Percentiles rank a stretch among this genome's conserved stretches.
phyloP scores from a whole-genome alignment of 306 rosid genomes.

The Amphicarpaea edgeworthii region DNA sequence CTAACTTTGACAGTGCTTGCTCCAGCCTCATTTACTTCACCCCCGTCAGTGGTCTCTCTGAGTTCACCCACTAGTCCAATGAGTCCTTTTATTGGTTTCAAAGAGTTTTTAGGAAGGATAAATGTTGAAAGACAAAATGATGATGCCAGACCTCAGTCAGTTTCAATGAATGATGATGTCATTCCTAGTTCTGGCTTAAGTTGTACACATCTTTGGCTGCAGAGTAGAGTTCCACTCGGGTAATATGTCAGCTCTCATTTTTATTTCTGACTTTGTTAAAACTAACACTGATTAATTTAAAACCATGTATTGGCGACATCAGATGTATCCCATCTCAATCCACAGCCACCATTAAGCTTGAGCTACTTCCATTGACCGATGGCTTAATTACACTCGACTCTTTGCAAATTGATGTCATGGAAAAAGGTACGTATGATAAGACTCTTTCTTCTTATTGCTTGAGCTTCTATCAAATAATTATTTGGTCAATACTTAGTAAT shows the following conservation, averaged over 20 bases:
- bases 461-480: slow-evolving; percentile 11
- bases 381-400: slow-evolving; percentile 94
- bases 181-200: slow-evolving; percentile 77
- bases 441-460: slow-evolving; percentile 34
- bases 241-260: slow-evolving; percentile 46
- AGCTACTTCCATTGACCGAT: slow-evolving; percentile 95
- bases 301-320: slow-evolving; percentile 49
- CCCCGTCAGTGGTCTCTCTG: slow-evolving; percentile 85
- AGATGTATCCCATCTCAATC: slow-evolving; percentile 95
- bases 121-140: slow-evolving; percentile 60
- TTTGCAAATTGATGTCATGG: slow-evolving; percentile 90
- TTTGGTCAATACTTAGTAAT: slow-evolving; percentile 35
- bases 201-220: slow-evolving; percentile 96
- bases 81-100: slow-evolving; percentile 85
- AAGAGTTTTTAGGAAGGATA: slow-evolving; percentile 70
- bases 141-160: slow-evolving; percentile 59
- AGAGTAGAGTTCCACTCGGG: slow-evolving; percentile 99
- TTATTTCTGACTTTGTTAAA: slow-evolving; percentile 28
- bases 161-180: slow-evolving; percentile 66
- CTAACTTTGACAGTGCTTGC: slow-evolving; percentile 94
- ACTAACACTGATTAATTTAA: slow-evolving; percentile 36
- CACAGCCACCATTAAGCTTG: slow-evolving; percentile 89
- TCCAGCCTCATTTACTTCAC: slow-evolving; percentile 84
- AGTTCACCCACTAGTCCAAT: slow-evolving; percentile 78
- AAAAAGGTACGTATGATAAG: slow-evolving; percentile 66